These are phyloP conservation scores for Phaeophleospora eucalypticola DNA, from an alignment of 2,329 filamentous ascomycete species.

Conservation along the genomic window DNA sequence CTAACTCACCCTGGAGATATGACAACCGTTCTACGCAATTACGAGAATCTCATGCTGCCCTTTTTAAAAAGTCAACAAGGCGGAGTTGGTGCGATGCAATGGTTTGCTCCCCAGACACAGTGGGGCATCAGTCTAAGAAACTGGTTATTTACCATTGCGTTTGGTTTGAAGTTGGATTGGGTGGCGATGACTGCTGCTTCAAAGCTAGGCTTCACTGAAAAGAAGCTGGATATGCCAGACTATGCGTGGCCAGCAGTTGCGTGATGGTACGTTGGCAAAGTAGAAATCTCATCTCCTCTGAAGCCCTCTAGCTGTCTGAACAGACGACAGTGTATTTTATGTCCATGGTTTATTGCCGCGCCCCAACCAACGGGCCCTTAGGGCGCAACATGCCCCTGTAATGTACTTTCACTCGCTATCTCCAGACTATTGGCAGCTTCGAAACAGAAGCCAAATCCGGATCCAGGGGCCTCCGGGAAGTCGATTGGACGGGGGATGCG, in stretches of 20 bases:
- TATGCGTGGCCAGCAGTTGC: not conserved
- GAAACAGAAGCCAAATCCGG: too few relatives aligned
- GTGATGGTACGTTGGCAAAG: not conserved
- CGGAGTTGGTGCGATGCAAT: conserved; percentile 30
- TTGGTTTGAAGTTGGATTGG: not conserved
- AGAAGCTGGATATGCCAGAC: not conserved
- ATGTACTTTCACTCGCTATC: too few relatives aligned
- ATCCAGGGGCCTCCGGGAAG: not conserved
- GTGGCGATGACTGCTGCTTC: not conserved
- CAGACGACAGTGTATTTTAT: too few relatives aligned
- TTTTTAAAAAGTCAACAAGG: conserved; percentile 39
- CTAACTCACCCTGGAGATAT: conserved; percentile 24
- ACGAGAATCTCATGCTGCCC: conserved; percentile 45
- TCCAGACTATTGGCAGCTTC: too few relatives aligned
- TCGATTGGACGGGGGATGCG: not conserved
- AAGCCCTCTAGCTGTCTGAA: too few relatives aligned
- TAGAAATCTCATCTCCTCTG: too few relatives aligned
- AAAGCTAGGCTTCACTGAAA: not conserved
- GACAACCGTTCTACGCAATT: conserved; percentile 40
- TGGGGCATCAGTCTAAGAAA: conserved; percentile 48
- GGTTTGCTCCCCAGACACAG: conserved; percentile 42
- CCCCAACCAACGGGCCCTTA: too few relatives aligned
- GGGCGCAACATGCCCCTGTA: too few relatives aligned
- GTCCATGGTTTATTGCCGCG: too few relatives aligned
- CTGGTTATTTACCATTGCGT: not conserved